Base-by-base conservation (phyloP, 2,329 filamentous ascomycete genomes). In the Pseudocercospora eumusae region DNA sequence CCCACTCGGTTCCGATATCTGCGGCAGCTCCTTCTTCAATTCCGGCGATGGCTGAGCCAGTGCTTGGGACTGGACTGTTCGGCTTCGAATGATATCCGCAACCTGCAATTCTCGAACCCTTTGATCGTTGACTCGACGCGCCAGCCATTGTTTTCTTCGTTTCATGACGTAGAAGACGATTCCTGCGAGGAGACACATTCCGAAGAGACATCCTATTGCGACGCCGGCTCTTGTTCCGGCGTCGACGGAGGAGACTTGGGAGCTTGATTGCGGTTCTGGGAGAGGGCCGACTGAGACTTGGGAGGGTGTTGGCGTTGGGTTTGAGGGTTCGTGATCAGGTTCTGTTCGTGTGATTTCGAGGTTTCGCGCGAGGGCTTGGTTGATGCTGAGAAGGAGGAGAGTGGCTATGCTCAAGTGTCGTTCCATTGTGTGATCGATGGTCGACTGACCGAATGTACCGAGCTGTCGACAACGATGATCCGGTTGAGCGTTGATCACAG, bases 151-250 rank as follows among this genome's bases (percentile, higher is more conserved):
- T 15, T 33, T 54, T 15, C 52, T 54, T 15, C 52, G 31, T 28
- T 28, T 54, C 52, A 54, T 40, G n/a, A 54, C 28, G 28, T 36
- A 54, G 52, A 54, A 54, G 6, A 54, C 28, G 3, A 54, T 23
- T 1, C 18, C 52, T 6, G 52, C 52, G 52, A 54, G n/a, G 15
- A 40, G 27, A 25, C 52, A 54, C 18, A 54, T 40, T 11, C 52
- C 52, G 8, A 54, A 25, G 18, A 54, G 28, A 23, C 52, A 54
- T 23, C 52, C 52, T 33, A 54, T 54, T 23, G 52, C 52, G 10
- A 36, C 52, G 18, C 52, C 52, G 9, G 52, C 52, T 11, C 52
- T 28, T 15, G 52, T 54, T 23, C 52, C 52, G 5, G 52, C 27
- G 28, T 40, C 28, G 28, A 54, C 31, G 9, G 27, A 18, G 10